A percentile compares a stretch with the other conserved stretches of the same genome.
phyloP scores from a whole-genome alignment of 2,329 filamentous ascomycete species.

The Sporothrix protearum region DNA sequence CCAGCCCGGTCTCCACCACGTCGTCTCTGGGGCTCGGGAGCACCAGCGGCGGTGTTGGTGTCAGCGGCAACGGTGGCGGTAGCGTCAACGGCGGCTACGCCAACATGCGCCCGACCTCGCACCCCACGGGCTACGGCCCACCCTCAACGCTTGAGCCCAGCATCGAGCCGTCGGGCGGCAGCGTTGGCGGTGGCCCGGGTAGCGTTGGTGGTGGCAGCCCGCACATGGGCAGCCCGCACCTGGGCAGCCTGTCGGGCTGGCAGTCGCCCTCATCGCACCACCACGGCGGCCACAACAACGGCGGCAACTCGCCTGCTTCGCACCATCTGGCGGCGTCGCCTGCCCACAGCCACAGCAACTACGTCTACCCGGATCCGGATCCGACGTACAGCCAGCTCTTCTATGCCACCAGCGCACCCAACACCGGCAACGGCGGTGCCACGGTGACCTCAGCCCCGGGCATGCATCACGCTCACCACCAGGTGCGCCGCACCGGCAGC shows the following conservation, averaged over 20 bases:
- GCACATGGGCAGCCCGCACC: slow-evolving; percentile 77
- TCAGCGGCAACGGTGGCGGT: neutral
- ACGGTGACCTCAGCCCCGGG: slow-evolving; percentile 3
- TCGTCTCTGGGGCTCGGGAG: slow-evolving; percentile 33
- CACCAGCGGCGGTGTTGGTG: neutral
- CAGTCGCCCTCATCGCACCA: slow-evolving; percentile 73
- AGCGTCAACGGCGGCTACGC: slow-evolving; percentile 44
- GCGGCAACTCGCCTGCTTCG: slow-evolving; percentile 33
- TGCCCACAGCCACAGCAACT: slow-evolving; percentile 38
- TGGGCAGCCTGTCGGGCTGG: slow-evolving; percentile 71
- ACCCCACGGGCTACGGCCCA: slow-evolving; percentile 75
- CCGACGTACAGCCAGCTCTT: slow-evolving; percentile 66
- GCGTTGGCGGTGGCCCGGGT: slow-evolving; percentile 35
- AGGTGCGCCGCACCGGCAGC: slow-evolving; percentile 1
- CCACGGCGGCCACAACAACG: slow-evolving; percentile 54
- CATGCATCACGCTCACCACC: neutral
- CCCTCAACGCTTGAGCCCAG: slow-evolving; percentile 82
- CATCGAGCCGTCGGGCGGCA: slow-evolving; percentile 61
- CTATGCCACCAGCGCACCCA: slow-evolving; percentile 51
- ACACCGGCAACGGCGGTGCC: slow-evolving; percentile 48
- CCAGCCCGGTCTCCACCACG: slow-evolving; percentile 65
- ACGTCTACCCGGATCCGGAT: slow-evolving; percentile 81
- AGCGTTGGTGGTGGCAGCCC: slow-evolving; percentile 77
- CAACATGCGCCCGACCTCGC: slow-evolving; percentile 71
- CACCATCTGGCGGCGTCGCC: slow-evolving; percentile 21